phyloP scores from a whole-genome alignment of 495 filamentous ascomycete genomes.

The Peziza echinospora region DNA sequence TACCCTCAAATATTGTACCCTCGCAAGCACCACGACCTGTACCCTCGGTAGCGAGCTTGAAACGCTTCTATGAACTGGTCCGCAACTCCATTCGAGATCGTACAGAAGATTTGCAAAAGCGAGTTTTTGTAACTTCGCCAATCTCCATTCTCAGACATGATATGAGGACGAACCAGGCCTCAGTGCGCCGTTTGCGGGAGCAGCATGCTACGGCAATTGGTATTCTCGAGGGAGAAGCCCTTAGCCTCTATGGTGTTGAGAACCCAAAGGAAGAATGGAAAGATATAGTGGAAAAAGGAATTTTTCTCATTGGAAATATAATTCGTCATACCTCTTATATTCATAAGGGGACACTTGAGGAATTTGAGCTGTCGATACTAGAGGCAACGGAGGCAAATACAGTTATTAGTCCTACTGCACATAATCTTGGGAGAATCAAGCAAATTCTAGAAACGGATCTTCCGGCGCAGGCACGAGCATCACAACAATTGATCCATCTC shows the following conservation, averaged over 20 bases:
- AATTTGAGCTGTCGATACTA: conserved; percentile 46
- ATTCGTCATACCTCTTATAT: conserved; percentile 35
- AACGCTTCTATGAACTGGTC: conserved; percentile 61
- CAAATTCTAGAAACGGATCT: conserved; percentile 37
- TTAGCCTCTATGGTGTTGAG: conserved; percentile 35
- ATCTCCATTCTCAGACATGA: conserved; percentile 48
- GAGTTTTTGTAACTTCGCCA: conserved; percentile 39
- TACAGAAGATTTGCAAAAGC: conserved; percentile 26
- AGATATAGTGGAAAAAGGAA: conserved; percentile 42
- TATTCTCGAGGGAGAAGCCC: conserved; percentile 59
- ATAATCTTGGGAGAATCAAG: too few relatives aligned
- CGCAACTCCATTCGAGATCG: conserved; percentile 42
- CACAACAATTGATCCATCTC: conserved; percentile 27
- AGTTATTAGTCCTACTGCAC: background rate
- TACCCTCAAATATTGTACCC: background rate
- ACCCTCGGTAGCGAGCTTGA: conserved; percentile 35
- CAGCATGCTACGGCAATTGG: conserved; percentile 73
- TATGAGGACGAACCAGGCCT: conserved; percentile 43
- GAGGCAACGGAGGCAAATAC: conserved; percentile 8
- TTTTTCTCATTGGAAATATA: conserved; percentile 62
- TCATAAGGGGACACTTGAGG: conserved; percentile 34
- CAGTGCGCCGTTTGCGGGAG: conserved; percentile 43
- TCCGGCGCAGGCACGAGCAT: conserved; percentile 34
- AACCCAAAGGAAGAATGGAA: conserved; percentile 43
- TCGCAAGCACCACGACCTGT: background rate